Evolutionary conservation across 2,329 filamentous ascomycete species (phyloP).

Genomic region (Coccinonectria pachysandricola): DNA sequence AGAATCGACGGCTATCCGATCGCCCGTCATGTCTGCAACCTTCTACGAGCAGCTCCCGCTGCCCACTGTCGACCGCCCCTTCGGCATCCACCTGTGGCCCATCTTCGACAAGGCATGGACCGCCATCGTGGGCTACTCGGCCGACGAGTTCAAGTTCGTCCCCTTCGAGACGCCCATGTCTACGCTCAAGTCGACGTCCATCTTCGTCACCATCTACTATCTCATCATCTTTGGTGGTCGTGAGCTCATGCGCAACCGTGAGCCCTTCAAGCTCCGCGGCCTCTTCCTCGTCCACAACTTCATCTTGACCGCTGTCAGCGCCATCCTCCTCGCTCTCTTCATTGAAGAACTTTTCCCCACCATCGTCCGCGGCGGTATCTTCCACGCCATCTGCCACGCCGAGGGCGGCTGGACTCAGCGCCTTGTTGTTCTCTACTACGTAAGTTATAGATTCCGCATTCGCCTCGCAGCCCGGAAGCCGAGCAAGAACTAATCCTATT

Average conservation of each 20-base stretch:
- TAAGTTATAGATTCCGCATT: slow-evolving; percentile 36
- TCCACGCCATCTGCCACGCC: slow-evolving; percentile 73
- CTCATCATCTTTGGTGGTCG: slow-evolving; percentile 85
- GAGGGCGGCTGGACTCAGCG: slow-evolving; percentile 89
- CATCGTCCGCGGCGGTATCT: slow-evolving; percentile 69
- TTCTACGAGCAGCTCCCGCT: slow-evolving; percentile 49
- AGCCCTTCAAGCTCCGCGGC: slow-evolving; percentile 75
- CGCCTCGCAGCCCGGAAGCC: neutral
- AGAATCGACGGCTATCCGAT: slow-evolving; percentile 6
- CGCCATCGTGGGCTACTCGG: slow-evolving; percentile 66
- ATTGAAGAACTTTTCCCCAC: slow-evolving; percentile 85
- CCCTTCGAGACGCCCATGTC: slow-evolving; percentile 80
- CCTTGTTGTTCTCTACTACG: slow-evolving; percentile 92
- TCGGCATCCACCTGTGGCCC: slow-evolving; percentile 86
- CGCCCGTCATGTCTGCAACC: slow-evolving; percentile 28
- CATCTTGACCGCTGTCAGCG: slow-evolving; percentile 79
- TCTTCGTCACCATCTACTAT: slow-evolving; percentile 84
- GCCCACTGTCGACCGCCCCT: slow-evolving; percentile 83
- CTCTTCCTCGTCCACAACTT: slow-evolving; percentile 97
- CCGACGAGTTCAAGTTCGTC: slow-evolving; percentile 76
- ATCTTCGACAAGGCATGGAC: slow-evolving; percentile 85
- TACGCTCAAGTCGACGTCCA: slow-evolving; percentile 70
- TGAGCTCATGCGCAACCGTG: slow-evolving; percentile 80
- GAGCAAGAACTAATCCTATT: slow-evolving; percentile 7
- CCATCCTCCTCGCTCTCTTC: slow-evolving; percentile 70